Percentiles rank a stretch among this genome's conserved stretches.
Evolutionary conservation across 1,284 basidiomycete genomes (phyloP).

Genomic region (Phlebopus sp.): DNA sequence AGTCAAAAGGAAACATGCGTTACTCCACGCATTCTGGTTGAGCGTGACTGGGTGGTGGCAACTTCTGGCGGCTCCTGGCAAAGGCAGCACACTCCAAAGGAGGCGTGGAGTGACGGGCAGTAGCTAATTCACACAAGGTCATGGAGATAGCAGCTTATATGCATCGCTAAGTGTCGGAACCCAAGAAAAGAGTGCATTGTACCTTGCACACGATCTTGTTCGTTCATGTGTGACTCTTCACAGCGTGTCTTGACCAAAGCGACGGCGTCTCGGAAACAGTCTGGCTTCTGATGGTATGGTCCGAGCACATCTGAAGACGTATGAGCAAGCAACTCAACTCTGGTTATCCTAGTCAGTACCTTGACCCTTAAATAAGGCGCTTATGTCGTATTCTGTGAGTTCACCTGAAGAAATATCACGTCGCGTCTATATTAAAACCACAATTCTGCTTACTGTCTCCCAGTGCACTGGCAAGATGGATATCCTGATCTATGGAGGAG

Average conservation of each 20-base stretch:
- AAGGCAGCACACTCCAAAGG: constrained; percentile 64
- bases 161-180: constrained; percentile 13
- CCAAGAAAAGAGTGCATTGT: constrained; percentile 7
- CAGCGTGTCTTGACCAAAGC: constrained; percentile 48
- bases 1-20: constrained; percentile 13
- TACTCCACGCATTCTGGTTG: constrained; percentile 59
- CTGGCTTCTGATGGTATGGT: constrained; percentile 41
- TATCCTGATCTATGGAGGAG: constrained; percentile 10
- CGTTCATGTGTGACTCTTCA: constrained; percentile 54
- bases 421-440: not conserved
- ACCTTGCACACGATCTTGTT: constrained; percentile 57
- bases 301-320: constrained; percentile 19
- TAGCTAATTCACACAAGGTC: constrained; percentile 73
- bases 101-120: constrained; percentile 59
- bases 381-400: constrained; percentile 14
- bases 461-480: constrained; percentile 2
- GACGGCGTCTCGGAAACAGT: constrained; percentile 62
- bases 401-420: constrained; percentile 4
- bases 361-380: constrained; percentile 17
- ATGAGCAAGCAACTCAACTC: constrained; percentile 12
- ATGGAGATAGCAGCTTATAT: constrained; percentile 66
- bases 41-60: constrained; percentile 13
- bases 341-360: constrained; percentile 16
- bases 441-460: constrained; percentile 19
- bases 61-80: constrained; percentile 15